phyloP scores from a whole-genome alignment of 2,329 filamentous ascomycete species.

The Coccinonectria pachysandricola region DNA sequence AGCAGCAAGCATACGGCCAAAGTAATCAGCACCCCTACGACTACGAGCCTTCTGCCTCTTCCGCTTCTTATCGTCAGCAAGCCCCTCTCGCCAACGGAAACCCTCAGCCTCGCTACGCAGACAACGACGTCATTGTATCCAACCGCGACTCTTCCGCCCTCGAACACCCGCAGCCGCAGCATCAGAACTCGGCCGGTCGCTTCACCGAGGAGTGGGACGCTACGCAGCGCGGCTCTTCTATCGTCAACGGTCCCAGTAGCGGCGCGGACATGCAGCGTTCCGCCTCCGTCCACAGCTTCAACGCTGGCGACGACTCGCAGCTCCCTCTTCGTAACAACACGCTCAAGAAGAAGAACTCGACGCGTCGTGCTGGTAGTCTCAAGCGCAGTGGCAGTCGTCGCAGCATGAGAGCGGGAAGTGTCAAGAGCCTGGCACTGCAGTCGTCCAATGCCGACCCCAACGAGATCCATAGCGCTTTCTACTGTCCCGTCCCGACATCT shows the following conservation, averaged over 20 bases:
- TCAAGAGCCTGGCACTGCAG: slow-evolving; percentile 67
- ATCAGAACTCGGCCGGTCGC: slow-evolving; percentile 30
- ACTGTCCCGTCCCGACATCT: slow-evolving; percentile 77
- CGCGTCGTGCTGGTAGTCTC: slow-evolving; percentile 64
- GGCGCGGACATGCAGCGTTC: slow-evolving; percentile 45
- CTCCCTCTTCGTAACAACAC: slow-evolving; percentile 52
- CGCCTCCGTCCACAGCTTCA: slow-evolving; percentile 46
- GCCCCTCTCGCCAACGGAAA: slow-evolving; percentile 8
- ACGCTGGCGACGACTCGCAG: slow-evolving; percentile 34
- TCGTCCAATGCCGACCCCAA: slow-evolving; percentile 57
- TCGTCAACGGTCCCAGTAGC: slow-evolving; percentile 38
- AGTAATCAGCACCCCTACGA: too few relatives aligned
- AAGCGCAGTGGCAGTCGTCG: slow-evolving; percentile 71
- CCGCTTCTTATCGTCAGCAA: slow-evolving; percentile 8
- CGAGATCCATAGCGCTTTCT: slow-evolving; percentile 74
- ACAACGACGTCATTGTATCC: slow-evolving; percentile 5
- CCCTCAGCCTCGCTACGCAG: slow-evolving; percentile 11
- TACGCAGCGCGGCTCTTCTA: slow-evolving; percentile 54
- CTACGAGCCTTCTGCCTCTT: slow-evolving; percentile 8
- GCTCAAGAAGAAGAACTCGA: slow-evolving; percentile 76
- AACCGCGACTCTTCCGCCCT: slow-evolving; percentile 7
- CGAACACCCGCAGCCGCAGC: slow-evolving; percentile 11
- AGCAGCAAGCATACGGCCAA: too few relatives aligned
- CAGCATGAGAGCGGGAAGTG: slow-evolving; percentile 77
- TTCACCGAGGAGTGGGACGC: slow-evolving; percentile 66